These are phyloP conservation scores for Stellera chamaejasme DNA, from an alignment of 345 rosid genomes.

Conservation along the genomic window DNA sequence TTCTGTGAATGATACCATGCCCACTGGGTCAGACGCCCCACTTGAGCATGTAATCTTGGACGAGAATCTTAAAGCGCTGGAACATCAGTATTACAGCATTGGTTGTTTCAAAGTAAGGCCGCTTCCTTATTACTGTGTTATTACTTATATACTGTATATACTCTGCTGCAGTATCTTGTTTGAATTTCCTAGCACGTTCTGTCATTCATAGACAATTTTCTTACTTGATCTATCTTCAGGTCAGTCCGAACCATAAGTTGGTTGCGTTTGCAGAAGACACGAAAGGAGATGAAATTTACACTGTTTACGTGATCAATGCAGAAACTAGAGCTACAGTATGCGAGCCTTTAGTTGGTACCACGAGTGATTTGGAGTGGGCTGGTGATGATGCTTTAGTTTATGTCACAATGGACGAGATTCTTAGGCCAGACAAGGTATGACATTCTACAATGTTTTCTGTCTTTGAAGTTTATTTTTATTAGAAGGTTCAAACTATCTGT, in stretches of 20 bases:
- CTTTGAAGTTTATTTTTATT: not conserved
- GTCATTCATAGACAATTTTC: not conserved
- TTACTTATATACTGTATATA: not conserved
- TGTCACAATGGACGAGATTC: constrained; percentile 73
- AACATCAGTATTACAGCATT: constrained; percentile 44
- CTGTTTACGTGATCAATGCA: constrained; percentile 55
- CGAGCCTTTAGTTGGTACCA: constrained; percentile 46
- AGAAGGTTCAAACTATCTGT: no score
- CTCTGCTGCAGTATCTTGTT: not conserved
- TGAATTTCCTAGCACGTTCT: not conserved
- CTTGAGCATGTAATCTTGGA: constrained; percentile 79
- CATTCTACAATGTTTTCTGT: not conserved
- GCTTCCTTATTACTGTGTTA: not conserved
- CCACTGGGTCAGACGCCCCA: constrained; percentile 62
- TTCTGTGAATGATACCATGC: constrained; percentile 72
- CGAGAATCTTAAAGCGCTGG: constrained; percentile 71
- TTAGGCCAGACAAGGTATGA: constrained; percentile 80
- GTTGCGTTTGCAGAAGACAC: constrained; percentile 86
- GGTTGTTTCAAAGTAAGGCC: constrained; percentile 51
- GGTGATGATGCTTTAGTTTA: constrained; percentile 75
- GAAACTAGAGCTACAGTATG: constrained; percentile 41
- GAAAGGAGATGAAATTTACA: constrained; percentile 74
- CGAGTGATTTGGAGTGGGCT: constrained; percentile 64
- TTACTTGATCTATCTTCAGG: constrained; percentile 27
- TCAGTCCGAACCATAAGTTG: constrained; percentile 65